Base-by-base conservation (phyloP, 2,329 filamentous ascomycete genomes). In the Leptographium wingfieldii region DNA sequence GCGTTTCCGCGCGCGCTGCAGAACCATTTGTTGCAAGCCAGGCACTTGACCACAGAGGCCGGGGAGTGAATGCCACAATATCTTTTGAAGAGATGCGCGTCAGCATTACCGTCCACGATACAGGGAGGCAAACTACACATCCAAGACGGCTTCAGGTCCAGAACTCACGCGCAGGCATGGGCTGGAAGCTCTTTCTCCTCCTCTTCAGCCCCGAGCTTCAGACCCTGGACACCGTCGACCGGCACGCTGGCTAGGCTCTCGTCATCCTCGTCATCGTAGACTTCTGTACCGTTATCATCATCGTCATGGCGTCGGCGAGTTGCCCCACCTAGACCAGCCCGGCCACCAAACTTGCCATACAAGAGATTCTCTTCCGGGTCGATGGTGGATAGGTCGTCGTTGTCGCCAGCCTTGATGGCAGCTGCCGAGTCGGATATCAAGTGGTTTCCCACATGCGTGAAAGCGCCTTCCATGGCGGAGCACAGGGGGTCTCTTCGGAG, bases 21-120 rank as follows among this genome's bases (percentile, higher is more conserved):
- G 73, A 99, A 99, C 94, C 94, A 99, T 72, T 97, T 99, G 77
- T 84, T 92, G 78, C 94, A 99, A 62, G 86, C 82, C 63, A 99
- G 80, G 70, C 94, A 99, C 76, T 96, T 97, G 67, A 99, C 94
- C 60, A 99, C 95, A 65, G 88, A 94, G 70, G 88, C 87, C 2
- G 94, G 87, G 61, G 95, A 95, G 76, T 99, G 94, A 65, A 99
- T 99, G 62, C 94, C 94, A 72, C 94, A 99, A 73, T 96, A 96
- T 48, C 90, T 94, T 55, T 46, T 19, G 63, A 63, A 25, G 16
- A 33, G 25, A 54, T 11, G n/a, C 3, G 14, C 19, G 16, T 48
- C 55, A 46, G 27, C 25, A 43, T 33, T 19, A 33, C 25, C 16
- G 19, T 31, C 49, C 43, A 27, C 55, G 46, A 40, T 27, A 27